Base-by-base conservation (phyloP, 139 green algal genomes). In the Picochlorum sp. region DNA sequence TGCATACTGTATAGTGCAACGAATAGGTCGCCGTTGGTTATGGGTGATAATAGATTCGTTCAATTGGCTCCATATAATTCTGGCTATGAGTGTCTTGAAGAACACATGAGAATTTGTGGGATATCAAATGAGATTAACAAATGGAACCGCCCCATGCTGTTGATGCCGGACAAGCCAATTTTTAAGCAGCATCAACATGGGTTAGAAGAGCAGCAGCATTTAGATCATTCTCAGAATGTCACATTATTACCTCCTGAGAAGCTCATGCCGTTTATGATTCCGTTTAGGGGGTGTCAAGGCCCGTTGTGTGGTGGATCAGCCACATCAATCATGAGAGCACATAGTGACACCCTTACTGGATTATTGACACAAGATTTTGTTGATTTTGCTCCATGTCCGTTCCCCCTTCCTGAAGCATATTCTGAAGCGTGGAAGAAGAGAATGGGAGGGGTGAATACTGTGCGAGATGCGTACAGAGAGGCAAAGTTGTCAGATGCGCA, bases 61-160 rank as follows among this genome's bases (percentile, higher is more conserved):
- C 77, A 85, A 68, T 71, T 96, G 55, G 89, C 84, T 8, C 89
- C 89, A 2, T 86, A 87, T 77, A 90, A 91, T 76, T 88, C 84
- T 0, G 69, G 80, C 21, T 95, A 90, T 59, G 79, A 85, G 62
- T 69, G 72, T 26, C 79, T 90, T 64, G 11, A 65, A n/a, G 76
- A 50, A 5, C 88, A 95, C 69, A 69, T 85, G 60, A 55, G 31
- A 2, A 51, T 70, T 18, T 85, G 77, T 20, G 80, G 86, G n/a
- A 67, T 95, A 52, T 50, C 58, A n/a, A 28, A 70, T 11, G 49
- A 71, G 9, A 74, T 70, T 55, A 91, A 88, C 70, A 57, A 67
- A 7, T 93, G 86, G 83, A 79, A 88, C 76, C 13, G 50, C 15
- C 81, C 86, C 1, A 56, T 86, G 21, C 67, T 75, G 16, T 71